These are phyloP conservation scores for Corylus avellana DNA, from an alignment of 306 rosid species.

Conservation along the genomic window DNA sequence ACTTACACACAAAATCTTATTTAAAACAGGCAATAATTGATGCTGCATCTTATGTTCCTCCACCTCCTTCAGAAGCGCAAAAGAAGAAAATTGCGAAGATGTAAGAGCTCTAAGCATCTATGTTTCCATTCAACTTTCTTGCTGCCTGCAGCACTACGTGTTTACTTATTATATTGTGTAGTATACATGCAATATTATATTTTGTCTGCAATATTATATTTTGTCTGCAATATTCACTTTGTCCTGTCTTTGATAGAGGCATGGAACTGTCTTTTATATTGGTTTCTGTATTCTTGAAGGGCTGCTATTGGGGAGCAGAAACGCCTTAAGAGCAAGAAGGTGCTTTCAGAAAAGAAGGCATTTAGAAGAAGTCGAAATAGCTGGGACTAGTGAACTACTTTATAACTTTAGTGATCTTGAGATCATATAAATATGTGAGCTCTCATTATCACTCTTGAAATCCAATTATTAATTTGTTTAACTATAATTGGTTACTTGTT, in stretches of 20 bases:
- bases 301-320: conserved; percentile 90
- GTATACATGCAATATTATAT: conserved; percentile 12
- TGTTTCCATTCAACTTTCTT: conserved; percentile 10
- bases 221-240: background rate
- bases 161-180: background rate
- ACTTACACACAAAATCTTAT: background rate
- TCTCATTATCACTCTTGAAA: background rate
- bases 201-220: conserved; percentile 1
- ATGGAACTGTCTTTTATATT: conserved; percentile 24
- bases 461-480: background rate
- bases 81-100: conserved; percentile 90
- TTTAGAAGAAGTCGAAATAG: conserved; percentile 78
- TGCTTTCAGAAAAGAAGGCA: conserved; percentile 72
- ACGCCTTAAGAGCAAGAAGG: conserved; percentile 93
- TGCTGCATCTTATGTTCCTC: conserved; percentile 94
- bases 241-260: conserved; percentile 20
- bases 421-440: background rate
- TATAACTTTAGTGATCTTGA: background rate
- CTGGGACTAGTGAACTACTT: conserved; percentile 56
- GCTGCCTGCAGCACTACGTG: background rate
- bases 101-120: conserved; percentile 45
- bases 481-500: background rate
- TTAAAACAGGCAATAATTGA: conserved; percentile 76
- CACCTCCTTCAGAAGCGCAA: conserved; percentile 97
- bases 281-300: conserved; percentile 44